Evolutionary conservation across 306 rosid genomes (phyloP).

Genomic region (Glycine tomentella): DNA sequence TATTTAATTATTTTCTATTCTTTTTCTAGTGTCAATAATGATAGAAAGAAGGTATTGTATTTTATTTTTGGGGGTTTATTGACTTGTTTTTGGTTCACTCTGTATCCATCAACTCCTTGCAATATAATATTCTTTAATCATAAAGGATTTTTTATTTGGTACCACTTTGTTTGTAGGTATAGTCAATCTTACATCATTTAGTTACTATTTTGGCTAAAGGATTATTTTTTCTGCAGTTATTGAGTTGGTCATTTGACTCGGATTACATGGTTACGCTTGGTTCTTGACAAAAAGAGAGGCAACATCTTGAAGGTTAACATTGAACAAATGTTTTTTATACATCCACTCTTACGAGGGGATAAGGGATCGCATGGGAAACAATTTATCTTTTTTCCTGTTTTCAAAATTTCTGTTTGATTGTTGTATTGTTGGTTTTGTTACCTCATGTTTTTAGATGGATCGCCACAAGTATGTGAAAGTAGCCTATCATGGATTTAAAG

Average conservation of each 20-base stretch:
- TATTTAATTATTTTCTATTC: not conserved
- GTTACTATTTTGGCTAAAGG: constrained; percentile 41
- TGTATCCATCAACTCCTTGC: constrained; percentile 18
- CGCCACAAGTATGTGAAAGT: too few species aligned
- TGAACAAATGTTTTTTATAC: not conserved
- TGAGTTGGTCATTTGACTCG: constrained; percentile 75
- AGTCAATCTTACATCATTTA: constrained; percentile 8
- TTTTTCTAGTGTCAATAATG: not conserved
- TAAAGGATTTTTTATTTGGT: not conserved
- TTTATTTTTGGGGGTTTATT: not conserved
- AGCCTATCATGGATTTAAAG: too few species aligned
- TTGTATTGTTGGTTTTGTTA: too few species aligned
- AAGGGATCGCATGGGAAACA: too few species aligned
- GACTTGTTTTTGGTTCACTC: not conserved
- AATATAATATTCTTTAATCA: constrained; percentile 4
- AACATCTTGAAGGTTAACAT: constrained; percentile 79
- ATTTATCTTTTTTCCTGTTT: too few species aligned
- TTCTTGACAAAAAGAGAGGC: constrained; percentile 81
- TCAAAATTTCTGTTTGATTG: too few species aligned
- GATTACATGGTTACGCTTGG: constrained; percentile 91
- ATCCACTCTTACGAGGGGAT: not conserved
- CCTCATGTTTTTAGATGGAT: too few species aligned
- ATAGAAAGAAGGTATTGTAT: not conserved
- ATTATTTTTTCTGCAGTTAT: constrained; percentile 59
- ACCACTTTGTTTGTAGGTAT: not conserved